Evolutionary conservation across 768 basidiomycete genomes (phyloP), one percentile per base, ranked within the genome.

Genomic region (Mycena capillaripes): DNA sequence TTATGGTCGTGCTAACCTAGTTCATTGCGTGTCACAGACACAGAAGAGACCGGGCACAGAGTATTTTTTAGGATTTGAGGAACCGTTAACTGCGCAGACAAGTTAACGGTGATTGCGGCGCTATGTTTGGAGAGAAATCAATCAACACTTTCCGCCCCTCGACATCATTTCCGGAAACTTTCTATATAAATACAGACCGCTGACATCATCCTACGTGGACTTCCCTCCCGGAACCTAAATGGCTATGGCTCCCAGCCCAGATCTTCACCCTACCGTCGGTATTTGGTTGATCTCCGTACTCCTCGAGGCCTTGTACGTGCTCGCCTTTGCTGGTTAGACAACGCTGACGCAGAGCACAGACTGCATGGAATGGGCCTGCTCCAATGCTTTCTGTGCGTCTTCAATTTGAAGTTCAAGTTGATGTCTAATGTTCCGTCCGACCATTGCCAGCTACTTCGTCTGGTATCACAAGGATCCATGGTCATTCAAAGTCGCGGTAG

Each of bases 381-480:
- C 29, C 66, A 68, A 52, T 21, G 42, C 66, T 67, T 68, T 58
- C 57, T 60, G 57, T 53, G 14, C 21, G 50, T 50, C 29, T 19
- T 9, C 23, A n/a, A n/a, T n/a, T n/a, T 25, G 9, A 44, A 30
- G 12, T 6, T n/a, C 36, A 60, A 3, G 2, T 44, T 30, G 42
- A 19, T 9, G 25, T 17, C 29, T 53, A 32, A 19, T 53, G 50
- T 23, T 50, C 32, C 27, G 9, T 23, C 19, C 19, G 11, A 42
- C 42, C 2, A 2, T n/a, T 30, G 27, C 21, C 25, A 64, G 62
- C 23, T 68, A 58, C 19, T 68, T 68, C 23, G 57, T 59, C 4
- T 68, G 66, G 66, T 68, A 68, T 44, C 66, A 8, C 42, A 29
- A 19, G 42, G 66, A 68, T 50, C 32, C 66, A 25, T 68, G 66